Evolutionary conservation across 2,329 filamentous ascomycete genomes (phyloP).

Genomic region (Nemania serpens): DNA sequence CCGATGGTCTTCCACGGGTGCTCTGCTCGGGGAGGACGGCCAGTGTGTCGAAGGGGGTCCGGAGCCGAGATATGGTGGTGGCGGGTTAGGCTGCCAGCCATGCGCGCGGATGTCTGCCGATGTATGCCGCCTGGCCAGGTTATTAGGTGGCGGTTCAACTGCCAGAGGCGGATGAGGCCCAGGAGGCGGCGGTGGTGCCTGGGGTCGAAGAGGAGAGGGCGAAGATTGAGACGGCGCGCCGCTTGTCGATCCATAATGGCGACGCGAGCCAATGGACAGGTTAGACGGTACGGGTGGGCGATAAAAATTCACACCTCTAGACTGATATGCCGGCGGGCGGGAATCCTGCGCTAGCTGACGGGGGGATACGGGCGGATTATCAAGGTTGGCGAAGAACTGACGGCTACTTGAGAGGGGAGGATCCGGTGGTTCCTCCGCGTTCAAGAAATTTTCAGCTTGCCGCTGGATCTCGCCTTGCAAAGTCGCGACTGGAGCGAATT

Average conservation of each 20-base stretch:
- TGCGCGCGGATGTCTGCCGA: conserved; percentile 93
- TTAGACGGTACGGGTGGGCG: conserved; percentile 82
- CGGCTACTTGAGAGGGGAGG: conserved; percentile 66
- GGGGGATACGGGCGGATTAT: conserved; percentile 82
- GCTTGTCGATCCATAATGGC: conserved; percentile 84
- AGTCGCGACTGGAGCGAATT: conserved; percentile 52
- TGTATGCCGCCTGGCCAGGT: conserved; percentile 83
- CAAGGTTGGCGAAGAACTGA: conserved; percentile 68
- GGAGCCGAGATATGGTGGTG: conserved; percentile 63
- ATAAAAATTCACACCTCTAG: conserved; percentile 66
- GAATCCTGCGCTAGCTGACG: conserved; percentile 80
- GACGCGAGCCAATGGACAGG: conserved; percentile 73
- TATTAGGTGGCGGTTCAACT: conserved; percentile 67
- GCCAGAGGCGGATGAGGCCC: conserved; percentile 66
- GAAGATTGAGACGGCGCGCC: conserved; percentile 71
- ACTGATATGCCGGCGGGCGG: conserved; percentile 66
- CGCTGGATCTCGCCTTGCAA: conserved; percentile 66
- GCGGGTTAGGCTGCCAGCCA: conserved; percentile 68
- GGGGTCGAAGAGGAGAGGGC: conserved; percentile 72
- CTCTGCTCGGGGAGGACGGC: conserved; percentile 60
- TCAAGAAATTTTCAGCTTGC: conserved; percentile 61
- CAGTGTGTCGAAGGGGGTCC: conserved; percentile 57
- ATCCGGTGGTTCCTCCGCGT: conserved; percentile 70
- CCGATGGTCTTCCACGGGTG: conserved; percentile 57
- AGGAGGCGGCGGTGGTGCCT: conserved; percentile 65